Evolutionary conservation across 2,329 filamentous ascomycete species (phyloP).

Genomic region (Diaporthe citri): DNA sequence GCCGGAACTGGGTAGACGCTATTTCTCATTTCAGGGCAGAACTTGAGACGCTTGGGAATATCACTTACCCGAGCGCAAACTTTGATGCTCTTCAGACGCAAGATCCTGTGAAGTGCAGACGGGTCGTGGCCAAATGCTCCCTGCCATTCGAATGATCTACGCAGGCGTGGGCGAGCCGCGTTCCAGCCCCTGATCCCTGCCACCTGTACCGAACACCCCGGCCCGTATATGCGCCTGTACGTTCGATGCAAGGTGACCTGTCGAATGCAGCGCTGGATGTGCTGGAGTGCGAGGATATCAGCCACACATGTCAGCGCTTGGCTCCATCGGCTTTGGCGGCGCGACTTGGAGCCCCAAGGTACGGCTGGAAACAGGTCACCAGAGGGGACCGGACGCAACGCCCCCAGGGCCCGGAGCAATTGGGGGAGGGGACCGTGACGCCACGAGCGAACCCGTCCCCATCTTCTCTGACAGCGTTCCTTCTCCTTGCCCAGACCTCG

Average conservation of each 20-base stretch:
- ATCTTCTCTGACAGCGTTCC: background rate
- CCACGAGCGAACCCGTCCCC: conserved; percentile 7
- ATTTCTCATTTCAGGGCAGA: background rate
- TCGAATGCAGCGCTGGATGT: conserved; percentile 3
- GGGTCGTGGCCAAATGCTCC: background rate
- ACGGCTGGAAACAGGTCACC: conserved; percentile 12
- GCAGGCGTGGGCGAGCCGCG: background rate
- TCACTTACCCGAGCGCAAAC: conserved; percentile 5
- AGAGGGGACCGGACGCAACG: conserved; percentile 4
- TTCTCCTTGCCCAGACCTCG: background rate
- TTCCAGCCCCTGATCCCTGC: background rate
- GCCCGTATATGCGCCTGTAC: conserved; percentile 26
- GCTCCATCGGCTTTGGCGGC: conserved; percentile 20
- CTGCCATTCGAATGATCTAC: background rate
- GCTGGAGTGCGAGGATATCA: conserved; percentile 5
- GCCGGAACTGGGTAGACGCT: background rate
- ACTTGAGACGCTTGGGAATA: conserved; percentile 4
- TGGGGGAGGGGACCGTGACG: background rate
- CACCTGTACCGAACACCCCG: background rate
- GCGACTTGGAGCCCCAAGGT: background rate
- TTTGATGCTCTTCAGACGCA: background rate
- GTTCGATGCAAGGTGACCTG: conserved; percentile 24
- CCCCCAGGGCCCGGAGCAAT: background rate
- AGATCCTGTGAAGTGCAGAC: background rate
- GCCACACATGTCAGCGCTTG: conserved; percentile 30